A percentile compares a stretch with the other conserved stretches of the same genome.
Evolutionary conservation across 2,329 filamentous ascomycete genomes (phyloP).

Genomic region (Diaporthe vaccinii): DNA sequence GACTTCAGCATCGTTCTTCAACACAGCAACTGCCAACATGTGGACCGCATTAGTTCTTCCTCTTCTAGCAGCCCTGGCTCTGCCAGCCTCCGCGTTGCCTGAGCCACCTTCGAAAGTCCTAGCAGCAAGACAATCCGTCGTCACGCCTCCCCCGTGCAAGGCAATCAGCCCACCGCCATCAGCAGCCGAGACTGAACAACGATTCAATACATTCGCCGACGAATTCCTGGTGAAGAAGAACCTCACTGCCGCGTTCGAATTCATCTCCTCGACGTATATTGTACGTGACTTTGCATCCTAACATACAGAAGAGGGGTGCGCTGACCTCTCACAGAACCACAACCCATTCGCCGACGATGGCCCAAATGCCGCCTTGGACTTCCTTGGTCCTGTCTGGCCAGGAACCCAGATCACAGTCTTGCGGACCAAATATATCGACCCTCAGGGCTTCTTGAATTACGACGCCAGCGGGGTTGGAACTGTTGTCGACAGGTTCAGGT

Average conservation of each 20-base stretch:
- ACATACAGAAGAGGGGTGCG: too few relatives aligned
- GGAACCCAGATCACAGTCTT: conserved; percentile 40
- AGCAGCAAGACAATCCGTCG: conserved; percentile 30
- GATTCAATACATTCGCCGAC: conserved; percentile 44
- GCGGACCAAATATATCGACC: conserved; percentile 40
- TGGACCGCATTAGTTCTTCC: background rate
- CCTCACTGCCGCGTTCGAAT: conserved; percentile 45
- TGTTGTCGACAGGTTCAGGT: conserved; percentile 44
- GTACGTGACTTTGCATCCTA: background rate
- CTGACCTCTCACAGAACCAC: conserved; percentile 42
- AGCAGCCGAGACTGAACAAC: conserved; percentile 42
- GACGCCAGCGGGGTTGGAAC: conserved; percentile 39
- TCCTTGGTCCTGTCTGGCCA: conserved; percentile 42
- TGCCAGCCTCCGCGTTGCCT: background rate
- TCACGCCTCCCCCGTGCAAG: conserved; percentile 44
- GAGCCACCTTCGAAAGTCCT: conserved; percentile 7
- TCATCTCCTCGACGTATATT: conserved; percentile 43
- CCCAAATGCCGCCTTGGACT: conserved; percentile 42
- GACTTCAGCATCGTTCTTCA: background rate
- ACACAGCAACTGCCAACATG: background rate
- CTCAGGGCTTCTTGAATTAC: conserved; percentile 43
- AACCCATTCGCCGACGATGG: conserved; percentile 43
- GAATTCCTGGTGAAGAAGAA: conserved; percentile 45
- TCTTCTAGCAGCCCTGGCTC: background rate
- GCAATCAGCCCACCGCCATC: conserved; percentile 42